Percentiles rank a stretch among this genome's conserved stretches.
These are phyloP conservation scores for Atkinsonella texensis DNA, from an alignment of 2,329 filamentous ascomycete species.

Conservation along the genomic window DNA sequence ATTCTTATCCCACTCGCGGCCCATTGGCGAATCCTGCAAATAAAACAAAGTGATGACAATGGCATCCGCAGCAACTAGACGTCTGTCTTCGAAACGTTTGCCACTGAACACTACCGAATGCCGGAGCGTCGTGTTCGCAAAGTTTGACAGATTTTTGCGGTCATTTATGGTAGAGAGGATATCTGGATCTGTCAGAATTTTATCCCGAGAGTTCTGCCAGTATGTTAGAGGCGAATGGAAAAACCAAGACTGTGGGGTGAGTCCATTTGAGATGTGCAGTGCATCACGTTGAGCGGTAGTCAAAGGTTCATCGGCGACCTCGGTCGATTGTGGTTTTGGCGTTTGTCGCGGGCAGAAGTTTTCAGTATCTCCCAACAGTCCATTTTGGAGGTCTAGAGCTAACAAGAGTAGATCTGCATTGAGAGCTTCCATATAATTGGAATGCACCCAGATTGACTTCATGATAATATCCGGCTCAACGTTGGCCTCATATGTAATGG, in stretches of 20 bases:
- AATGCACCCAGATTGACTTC: constrained; percentile 72
- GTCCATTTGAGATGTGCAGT: constrained; percentile 46
- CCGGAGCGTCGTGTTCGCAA: constrained; percentile 60
- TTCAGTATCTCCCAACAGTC: constrained; percentile 49
- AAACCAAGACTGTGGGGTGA: constrained; percentile 57
- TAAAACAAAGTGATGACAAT: constrained; percentile 69
- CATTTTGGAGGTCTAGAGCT: constrained; percentile 58
- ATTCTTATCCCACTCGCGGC: constrained; percentile 51
- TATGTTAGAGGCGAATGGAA: constrained; percentile 76
- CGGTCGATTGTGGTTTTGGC: constrained; percentile 14
- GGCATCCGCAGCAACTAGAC: constrained; percentile 60
- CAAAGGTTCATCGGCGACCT: constrained; percentile 24
- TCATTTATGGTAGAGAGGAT: constrained; percentile 59
- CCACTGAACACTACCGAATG: constrained; percentile 74
- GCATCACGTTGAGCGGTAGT: constrained; percentile 36
- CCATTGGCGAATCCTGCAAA: constrained; percentile 50
- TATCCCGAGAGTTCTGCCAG: constrained; percentile 55
- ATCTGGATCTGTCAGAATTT: constrained; percentile 47
- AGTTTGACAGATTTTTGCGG: constrained; percentile 47
- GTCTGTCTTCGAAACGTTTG: constrained; percentile 59
- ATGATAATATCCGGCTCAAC: constrained; percentile 61
- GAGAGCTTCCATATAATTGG: constrained; percentile 67
- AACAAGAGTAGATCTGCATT: constrained; percentile 51
- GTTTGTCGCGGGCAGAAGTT: constrained; percentile 38
- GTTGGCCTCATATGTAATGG: constrained; percentile 39